A percentile compares a stretch with the other conserved stretches of the same genome.
Evolutionary conservation across 768 basidiomycete genomes (phyloP).

Genomic region (Sarcodon sp.): DNA sequence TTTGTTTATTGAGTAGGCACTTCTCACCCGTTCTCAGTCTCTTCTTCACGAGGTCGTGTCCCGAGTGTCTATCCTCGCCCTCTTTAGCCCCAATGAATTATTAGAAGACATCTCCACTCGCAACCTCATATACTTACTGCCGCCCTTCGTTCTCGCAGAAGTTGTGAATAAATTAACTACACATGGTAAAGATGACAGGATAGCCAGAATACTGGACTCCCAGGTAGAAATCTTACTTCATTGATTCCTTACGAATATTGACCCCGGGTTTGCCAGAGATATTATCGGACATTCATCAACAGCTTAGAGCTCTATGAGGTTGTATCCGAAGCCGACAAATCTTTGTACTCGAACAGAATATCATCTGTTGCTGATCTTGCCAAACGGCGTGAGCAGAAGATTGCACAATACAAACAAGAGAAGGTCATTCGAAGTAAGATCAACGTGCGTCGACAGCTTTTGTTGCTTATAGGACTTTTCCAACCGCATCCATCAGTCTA

Average conservation of each 20-base stretch:
- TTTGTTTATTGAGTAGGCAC: slow-evolving; percentile 26
- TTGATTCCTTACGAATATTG: neutral
- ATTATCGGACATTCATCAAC: slow-evolving; percentile 15
- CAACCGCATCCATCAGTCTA: slow-evolving; percentile 16
- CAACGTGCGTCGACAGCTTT: slow-evolving; percentile 31
- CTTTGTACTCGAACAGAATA: slow-evolving; percentile 35
- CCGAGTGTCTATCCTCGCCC: slow-evolving; percentile 43
- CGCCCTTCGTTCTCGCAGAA: slow-evolving; percentile 58
- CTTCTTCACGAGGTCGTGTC: slow-evolving; percentile 34
- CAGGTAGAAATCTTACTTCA: slow-evolving; percentile 31
- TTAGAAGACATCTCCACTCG: slow-evolving; percentile 73
- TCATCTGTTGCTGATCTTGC: slow-evolving; percentile 48
- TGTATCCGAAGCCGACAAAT: slow-evolving; percentile 45
- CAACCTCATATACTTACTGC: slow-evolving; percentile 64
- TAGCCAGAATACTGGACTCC: slow-evolving; percentile 37
- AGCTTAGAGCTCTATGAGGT: slow-evolving; percentile 54
- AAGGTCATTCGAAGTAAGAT: slow-evolving; percentile 65
- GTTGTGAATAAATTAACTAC: slow-evolving; percentile 47
- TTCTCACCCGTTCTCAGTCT: slow-evolving; percentile 42
- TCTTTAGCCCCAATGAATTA: slow-evolving; percentile 79
- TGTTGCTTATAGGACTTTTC: too few species aligned
- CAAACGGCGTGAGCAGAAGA: slow-evolving; percentile 75
- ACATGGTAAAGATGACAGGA: slow-evolving; percentile 41
- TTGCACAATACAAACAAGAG: slow-evolving; percentile 80
- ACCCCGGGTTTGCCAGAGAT: slow-evolving; percentile 8